phyloP scores from a whole-genome alignment of 768 basidiomycete genomes.

The Leccinum subgranulosum region DNA sequence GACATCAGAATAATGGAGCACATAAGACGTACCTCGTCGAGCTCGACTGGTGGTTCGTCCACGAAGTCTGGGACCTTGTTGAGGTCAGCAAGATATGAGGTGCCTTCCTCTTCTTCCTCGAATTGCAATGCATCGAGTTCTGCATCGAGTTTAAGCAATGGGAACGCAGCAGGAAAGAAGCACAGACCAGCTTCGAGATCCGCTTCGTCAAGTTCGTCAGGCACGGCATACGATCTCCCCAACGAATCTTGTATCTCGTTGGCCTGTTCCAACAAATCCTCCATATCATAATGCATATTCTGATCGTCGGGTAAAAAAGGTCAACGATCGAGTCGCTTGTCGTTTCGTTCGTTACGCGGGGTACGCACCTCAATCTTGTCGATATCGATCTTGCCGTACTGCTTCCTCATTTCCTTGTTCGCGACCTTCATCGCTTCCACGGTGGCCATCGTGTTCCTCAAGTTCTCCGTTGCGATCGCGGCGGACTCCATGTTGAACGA shows the following conservation, averaged over 20 bases:
- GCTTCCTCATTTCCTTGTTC: constrained; percentile 94
- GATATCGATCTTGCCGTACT: constrained; percentile 96
- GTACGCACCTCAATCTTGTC: constrained; percentile 92
- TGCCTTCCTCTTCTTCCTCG: constrained; percentile 87
- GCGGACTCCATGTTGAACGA: constrained; percentile 99
- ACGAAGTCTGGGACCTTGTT: constrained; percentile 90
- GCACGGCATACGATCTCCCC: constrained; percentile 91
- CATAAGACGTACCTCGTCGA: constrained; percentile 48
- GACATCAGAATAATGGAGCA: not conserved
- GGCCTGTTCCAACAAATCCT: constrained; percentile 92
- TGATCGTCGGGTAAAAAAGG: constrained; percentile 31
- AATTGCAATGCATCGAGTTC: constrained; percentile 93
- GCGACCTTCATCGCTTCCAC: constrained; percentile 94
- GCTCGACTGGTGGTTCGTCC: constrained; percentile 79
- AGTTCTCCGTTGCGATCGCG: constrained; percentile 92
- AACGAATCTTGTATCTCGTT: constrained; percentile 97
- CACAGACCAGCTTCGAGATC: constrained; percentile 90
- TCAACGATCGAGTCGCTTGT: not conserved
- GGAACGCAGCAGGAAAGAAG: not conserved
- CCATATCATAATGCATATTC: constrained; percentile 98
- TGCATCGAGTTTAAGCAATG: constrained; percentile 30
- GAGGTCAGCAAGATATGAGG: constrained; percentile 84
- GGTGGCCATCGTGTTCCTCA: constrained; percentile 98
- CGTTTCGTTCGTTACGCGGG: not conserved
- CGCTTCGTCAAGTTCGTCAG: constrained; percentile 96